Evolutionary conservation across 176 grass and related monocot species (phyloP).

Genomic region (Zea luxurians): DNA sequence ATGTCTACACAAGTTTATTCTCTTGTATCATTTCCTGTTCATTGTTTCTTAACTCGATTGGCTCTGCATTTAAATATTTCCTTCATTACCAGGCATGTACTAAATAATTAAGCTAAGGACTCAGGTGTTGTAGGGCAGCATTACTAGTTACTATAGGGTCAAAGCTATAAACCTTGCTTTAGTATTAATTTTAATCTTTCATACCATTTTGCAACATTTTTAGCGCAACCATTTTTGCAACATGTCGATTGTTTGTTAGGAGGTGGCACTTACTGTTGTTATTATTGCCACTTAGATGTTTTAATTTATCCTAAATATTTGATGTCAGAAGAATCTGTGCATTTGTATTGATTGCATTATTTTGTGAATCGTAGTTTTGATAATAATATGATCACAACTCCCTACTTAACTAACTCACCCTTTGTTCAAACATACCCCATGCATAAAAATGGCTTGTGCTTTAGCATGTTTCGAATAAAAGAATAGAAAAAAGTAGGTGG

Average conservation of each 20-base stretch:
- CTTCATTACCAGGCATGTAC: neutral
- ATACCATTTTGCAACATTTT: neutral
- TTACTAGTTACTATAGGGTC: neutral
- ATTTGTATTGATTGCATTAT: neutral
- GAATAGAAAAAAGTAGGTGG: too few species aligned
- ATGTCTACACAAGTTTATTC: neutral
- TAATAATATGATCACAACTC: neutral
- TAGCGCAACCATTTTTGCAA: neutral
- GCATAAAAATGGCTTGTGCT: too few species aligned
- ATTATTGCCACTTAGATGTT: neutral
- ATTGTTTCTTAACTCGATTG: constrained; percentile 7
- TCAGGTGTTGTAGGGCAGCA: neutral
- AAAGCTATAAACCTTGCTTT: neutral
- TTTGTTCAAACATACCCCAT: neutral
- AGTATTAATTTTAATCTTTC: constrained; percentile 1
- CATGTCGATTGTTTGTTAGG: neutral
- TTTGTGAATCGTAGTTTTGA: neutral
- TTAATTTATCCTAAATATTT: constrained; percentile 20
- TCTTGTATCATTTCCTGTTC: constrained; percentile 12
- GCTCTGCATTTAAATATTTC: constrained; percentile 9
- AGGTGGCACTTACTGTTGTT: neutral
- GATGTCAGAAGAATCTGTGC: neutral
- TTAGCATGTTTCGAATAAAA: too few species aligned
- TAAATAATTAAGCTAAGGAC: neutral
- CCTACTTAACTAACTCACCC: neutral